These are phyloP conservation scores for Dioscorea dumetorum DNA, from an alignment of 106 monocot genomes.

Conservation along the genomic window DNA sequence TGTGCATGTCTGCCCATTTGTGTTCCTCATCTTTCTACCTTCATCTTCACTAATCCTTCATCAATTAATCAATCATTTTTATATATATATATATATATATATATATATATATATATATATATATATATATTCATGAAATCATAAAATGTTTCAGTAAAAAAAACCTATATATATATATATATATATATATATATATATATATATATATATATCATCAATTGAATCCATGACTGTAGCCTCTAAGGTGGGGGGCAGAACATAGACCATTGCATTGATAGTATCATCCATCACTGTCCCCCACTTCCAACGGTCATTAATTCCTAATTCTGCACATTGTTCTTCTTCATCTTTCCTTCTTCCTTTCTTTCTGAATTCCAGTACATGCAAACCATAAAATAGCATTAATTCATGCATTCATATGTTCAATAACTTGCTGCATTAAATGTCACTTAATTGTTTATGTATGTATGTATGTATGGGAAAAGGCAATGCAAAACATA, in stretches of 20 bases:
- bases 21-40: neutral
- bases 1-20: conserved; percentile 1
- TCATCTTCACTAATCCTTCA: neutral
- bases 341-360: too few species aligned
- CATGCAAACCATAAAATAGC: too few species aligned
- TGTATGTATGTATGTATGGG: conserved; percentile 1
- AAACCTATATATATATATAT: too few species aligned
- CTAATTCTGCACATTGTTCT: neutral
- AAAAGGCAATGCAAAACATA: conserved; percentile 6
- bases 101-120: too few species aligned
- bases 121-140: neutral
- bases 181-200: too few species aligned
- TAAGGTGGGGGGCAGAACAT: neutral
- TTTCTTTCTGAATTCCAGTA: too few species aligned
- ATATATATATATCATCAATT: neutral
- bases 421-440: too few species aligned
- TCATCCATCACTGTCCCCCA: neutral
- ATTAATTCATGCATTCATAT: too few species aligned
- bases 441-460: neutral
- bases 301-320: neutral
- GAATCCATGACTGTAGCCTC: neutral
- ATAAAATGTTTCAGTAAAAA: neutral
- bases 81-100: neutral
- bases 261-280: neutral
- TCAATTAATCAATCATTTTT: neutral